These are phyloP conservation scores for Trametes sanguinea DNA, from an alignment of 768 basidiomycete genomes.

Conservation along the genomic window DNA sequence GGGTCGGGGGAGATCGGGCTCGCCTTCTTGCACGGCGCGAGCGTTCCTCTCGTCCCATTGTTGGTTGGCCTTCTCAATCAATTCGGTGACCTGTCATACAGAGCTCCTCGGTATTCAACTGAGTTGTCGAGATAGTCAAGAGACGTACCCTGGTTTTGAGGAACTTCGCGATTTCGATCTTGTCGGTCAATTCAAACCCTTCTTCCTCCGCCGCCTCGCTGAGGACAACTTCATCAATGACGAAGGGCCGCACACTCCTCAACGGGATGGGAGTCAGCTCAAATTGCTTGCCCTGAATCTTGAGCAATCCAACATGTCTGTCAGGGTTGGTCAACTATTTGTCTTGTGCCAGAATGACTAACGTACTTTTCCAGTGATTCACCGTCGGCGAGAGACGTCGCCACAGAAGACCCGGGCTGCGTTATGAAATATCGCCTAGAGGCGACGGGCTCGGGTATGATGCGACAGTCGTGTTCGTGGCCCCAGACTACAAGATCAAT, in stretches of 20 bases:
- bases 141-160: slow-evolving; percentile 64
- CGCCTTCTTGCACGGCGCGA: slow-evolving; percentile 59
- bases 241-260: slow-evolving; percentile 92
- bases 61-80: slow-evolving; percentile 77
- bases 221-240: slow-evolving; percentile 79
- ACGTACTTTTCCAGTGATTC: slow-evolving; percentile 86
- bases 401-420: slow-evolving; percentile 94
- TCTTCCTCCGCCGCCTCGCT: slow-evolving; percentile 78
- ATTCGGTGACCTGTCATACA: slow-evolving; percentile 62
- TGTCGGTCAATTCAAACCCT: slow-evolving; percentile 74
- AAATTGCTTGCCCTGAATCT: slow-evolving; percentile 88
- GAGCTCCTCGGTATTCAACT: no score
- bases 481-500: slow-evolving; percentile 96
- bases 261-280: slow-evolving; percentile 83
- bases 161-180: slow-evolving; percentile 80
- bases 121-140: background rate
- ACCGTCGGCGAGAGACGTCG: slow-evolving; percentile 92
- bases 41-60: slow-evolving; percentile 79
- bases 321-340: background rate
- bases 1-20: slow-evolving; percentile 65
- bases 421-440: slow-evolving; percentile 90
- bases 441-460: slow-evolving; percentile 86
- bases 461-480: slow-evolving; percentile 97
- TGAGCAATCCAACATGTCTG: slow-evolving; percentile 89
- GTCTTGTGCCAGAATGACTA: no score